phyloP scores from a whole-genome alignment of 2,329 filamentous ascomycete genomes.

The Thermoascus crustaceus region DNA sequence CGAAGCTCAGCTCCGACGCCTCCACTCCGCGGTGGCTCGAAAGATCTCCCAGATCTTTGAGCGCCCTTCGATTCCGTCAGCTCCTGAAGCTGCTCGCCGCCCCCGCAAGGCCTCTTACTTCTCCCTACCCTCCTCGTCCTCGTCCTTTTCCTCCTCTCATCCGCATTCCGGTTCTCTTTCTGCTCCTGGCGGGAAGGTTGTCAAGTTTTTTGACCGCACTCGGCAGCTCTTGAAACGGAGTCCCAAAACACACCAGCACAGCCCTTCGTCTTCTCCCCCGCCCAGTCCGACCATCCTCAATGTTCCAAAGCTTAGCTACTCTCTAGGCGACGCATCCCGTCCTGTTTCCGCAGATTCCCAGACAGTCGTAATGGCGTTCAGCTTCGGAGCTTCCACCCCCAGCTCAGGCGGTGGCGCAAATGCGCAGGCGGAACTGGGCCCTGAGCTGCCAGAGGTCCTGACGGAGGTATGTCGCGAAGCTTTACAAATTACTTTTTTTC shows the following conservation, averaged over 20 bases:
- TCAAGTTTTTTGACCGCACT: constrained; percentile 40
- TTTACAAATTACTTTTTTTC: constrained; percentile 5
- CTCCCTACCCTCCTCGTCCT: constrained; percentile 5
- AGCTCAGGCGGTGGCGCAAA: constrained; percentile 27
- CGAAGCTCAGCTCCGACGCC: not conserved
- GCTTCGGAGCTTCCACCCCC: constrained; percentile 45
- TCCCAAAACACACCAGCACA: constrained; percentile 32
- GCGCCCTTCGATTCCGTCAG: constrained; percentile 12
- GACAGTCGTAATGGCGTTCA: constrained; percentile 52
- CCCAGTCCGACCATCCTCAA: constrained; percentile 29
- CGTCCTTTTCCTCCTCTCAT: too few relatives aligned
- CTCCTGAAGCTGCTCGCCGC: not conserved
- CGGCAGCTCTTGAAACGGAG: constrained; percentile 35
- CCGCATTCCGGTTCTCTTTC: constrained; percentile 16
- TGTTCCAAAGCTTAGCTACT: constrained; percentile 26
- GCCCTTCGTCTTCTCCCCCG: constrained; percentile 33
- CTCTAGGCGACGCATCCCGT: constrained; percentile 29
- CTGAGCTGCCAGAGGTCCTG: constrained; percentile 67
- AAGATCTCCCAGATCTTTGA: too few relatives aligned
- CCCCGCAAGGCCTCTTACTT: constrained; percentile 4
- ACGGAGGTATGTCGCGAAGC: constrained; percentile 60
- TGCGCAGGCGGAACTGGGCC: constrained; percentile 44
- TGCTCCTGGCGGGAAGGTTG: constrained; percentile 17
- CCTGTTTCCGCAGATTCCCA: constrained; percentile 31
- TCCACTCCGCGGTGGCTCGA: too few relatives aligned